Evolutionary conservation across 495 filamentous ascomycete genomes (phyloP), one percentile per base, ranked within the genome.

Genomic region (Penicillium cinerascens): DNA sequence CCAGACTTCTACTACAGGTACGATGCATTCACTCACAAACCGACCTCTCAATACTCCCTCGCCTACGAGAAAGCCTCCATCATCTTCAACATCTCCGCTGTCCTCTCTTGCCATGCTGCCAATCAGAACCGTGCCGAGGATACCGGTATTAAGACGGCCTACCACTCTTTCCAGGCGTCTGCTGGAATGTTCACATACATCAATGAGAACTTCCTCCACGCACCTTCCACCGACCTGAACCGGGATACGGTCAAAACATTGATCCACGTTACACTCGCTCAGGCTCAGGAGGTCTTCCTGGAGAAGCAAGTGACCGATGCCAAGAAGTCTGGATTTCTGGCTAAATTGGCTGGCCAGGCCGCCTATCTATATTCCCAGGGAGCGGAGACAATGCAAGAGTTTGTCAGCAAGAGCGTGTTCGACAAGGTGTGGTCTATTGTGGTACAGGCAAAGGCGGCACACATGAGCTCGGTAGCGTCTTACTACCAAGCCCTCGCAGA

Each of bases 151-250:
- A 98, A 97, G 72, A 93, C 90, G 15, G 88, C 93, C 3, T 98
- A 96, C 64, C 92, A 98, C 70, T 97, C 93, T 18, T 97, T 97
- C 76, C 93, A 98, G 68, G 93, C 93, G 29, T 87, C 92, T 21
- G 93, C 93, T 10, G 93, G 93, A 68, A 98, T 98, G 93, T 98
- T 97, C 70, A 97, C 91, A 17, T 98, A 98, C 61, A 97, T 98
- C 75, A 98, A 97, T 69, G 92, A 97, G 73, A 97, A 98, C 72
- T 98, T 98, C 70, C 75, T 97, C 37, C 95, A 98, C 64, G 93
- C 93, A 29, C 93, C 93, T 3, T 96, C 91, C 9, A 93, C 88
- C 22, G 93, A 98, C 63, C 72, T 98, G 29, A 96, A 92, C 66
- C 79, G 92, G 52, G 91, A 97, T 15, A 97, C 93, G 3, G 89